phyloP scores from a whole-genome alignment of 768 basidiomycete species.

The Amanita thiersii region DNA sequence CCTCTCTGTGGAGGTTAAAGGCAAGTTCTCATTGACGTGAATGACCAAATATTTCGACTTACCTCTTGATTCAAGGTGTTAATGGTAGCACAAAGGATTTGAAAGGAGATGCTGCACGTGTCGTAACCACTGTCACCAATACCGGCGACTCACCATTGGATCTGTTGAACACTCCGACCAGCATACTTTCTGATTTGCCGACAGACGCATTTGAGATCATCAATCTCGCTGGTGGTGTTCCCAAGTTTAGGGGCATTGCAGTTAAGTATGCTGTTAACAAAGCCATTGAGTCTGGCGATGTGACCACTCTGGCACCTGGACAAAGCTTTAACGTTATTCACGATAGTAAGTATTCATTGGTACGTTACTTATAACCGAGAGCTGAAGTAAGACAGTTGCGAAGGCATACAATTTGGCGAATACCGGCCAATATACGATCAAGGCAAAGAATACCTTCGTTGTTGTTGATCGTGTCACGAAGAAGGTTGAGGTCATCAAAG shows the following conservation, averaged over 20 bases:
- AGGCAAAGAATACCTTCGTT: neutral
- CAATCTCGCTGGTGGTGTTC: constrained; percentile 22
- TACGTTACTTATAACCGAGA: neutral
- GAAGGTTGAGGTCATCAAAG: too few relatives aligned
- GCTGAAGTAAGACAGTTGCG: neutral
- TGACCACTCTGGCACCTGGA: neutral
- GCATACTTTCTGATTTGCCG: constrained; percentile 27
- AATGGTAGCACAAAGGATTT: too few relatives aligned
- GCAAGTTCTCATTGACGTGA: too few relatives aligned
- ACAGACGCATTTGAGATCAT: constrained; percentile 31
- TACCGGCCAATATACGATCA: neutral
- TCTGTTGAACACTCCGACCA: constrained; percentile 35
- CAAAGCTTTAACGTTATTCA: neutral
- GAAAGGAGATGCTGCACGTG: too few relatives aligned
- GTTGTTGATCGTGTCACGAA: too few relatives aligned
- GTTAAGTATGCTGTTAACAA: constrained; percentile 39
- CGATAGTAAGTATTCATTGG: neutral
- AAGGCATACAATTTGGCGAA: neutral
- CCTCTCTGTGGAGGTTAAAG: too few relatives aligned
- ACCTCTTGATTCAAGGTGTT: too few relatives aligned
- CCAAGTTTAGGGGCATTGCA: constrained; percentile 30
- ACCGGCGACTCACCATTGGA: constrained; percentile 35
- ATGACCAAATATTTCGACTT: too few relatives aligned
- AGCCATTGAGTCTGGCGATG: neutral
- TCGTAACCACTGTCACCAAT: constrained; percentile 31